phyloP scores from a whole-genome alignment of 345 rosid species.

The Citropsis articulata region DNA sequence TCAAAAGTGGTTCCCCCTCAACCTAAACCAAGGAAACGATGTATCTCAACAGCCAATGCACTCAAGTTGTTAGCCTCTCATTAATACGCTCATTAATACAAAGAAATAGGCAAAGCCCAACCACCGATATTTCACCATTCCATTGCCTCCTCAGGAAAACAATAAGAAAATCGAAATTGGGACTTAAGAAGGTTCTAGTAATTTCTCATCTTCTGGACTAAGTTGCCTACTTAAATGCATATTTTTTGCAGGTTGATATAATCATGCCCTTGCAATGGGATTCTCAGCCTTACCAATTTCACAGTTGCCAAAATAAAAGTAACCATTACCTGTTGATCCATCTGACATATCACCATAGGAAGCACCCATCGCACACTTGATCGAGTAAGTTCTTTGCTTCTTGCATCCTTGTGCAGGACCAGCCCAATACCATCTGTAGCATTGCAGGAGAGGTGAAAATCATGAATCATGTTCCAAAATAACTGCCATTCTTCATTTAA shows the following conservation, averaged over 20 bases:
- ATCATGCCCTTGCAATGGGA: slow-evolving; percentile 5
- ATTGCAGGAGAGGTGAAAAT: slow-evolving; percentile 7
- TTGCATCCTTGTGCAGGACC: slow-evolving; percentile 34
- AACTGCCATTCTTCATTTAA: background rate
- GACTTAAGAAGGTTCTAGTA: slow-evolving; percentile 1
- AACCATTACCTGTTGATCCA: slow-evolving; percentile 46
- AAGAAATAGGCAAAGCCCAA: background rate
- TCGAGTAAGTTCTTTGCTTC: slow-evolving; percentile 19
- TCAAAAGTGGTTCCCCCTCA: background rate
- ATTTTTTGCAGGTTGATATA: background rate
- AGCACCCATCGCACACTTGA: slow-evolving; percentile 72
- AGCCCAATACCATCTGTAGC: slow-evolving; percentile 25
- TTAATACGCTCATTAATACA: background rate
- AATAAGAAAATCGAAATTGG: background rate
- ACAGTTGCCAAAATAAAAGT: background rate
- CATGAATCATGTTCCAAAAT: background rate
- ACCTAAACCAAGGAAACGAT: background rate
- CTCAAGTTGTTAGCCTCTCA: background rate
- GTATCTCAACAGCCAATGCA: background rate
- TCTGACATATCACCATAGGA: slow-evolving; percentile 63
- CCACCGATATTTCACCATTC: background rate
- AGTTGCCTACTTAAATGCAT: background rate
- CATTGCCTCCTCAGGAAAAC: slow-evolving; percentile 9
- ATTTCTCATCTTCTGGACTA: background rate
- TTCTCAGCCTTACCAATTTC: background rate